phyloP scores from a whole-genome alignment of 1,139 yeast genomes.

The Hemisphaericaspora xylanilytica region DNA sequence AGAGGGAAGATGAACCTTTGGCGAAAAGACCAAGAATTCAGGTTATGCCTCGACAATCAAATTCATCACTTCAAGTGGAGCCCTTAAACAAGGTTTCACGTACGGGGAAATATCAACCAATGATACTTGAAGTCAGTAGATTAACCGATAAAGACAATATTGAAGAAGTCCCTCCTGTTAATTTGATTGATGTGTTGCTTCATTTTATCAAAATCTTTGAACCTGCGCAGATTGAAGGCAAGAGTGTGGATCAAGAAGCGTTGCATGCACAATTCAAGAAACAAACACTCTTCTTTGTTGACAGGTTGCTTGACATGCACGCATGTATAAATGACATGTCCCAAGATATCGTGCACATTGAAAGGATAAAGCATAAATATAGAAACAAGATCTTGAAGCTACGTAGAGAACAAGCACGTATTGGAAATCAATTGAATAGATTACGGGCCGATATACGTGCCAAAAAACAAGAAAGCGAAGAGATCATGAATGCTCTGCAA shows the following conservation, averaged over 20 bases:
- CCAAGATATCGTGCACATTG: slow-evolving; percentile 35
- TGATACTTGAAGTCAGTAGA: slow-evolving; percentile 8
- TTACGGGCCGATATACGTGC: slow-evolving; percentile 31
- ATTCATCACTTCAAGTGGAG: neutral
- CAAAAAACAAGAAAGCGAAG: slow-evolving; percentile 23
- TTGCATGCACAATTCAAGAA: slow-evolving; percentile 32
- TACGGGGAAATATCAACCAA: neutral
- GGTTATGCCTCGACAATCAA: neutral
- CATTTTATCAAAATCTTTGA: slow-evolving; percentile 30
- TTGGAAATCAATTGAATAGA: slow-evolving; percentile 40
- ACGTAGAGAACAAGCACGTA: slow-evolving; percentile 35
- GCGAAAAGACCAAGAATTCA: neutral
- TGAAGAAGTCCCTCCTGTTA: slow-evolving; percentile 3
- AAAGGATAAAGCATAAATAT: slow-evolving; percentile 38
- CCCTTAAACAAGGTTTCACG: neutral
- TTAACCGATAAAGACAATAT: slow-evolving; percentile 4
- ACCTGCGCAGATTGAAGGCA: slow-evolving; percentile 18
- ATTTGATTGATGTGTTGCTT: slow-evolving; percentile 33
- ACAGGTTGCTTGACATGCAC: slow-evolving; percentile 35
- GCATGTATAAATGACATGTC: slow-evolving; percentile 42
- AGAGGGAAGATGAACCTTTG: neutral
- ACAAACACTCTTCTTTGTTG: slow-evolving; percentile 30
- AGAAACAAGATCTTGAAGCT: slow-evolving; percentile 40
- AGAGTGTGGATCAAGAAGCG: slow-evolving; percentile 19
- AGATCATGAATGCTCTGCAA: slow-evolving; percentile 18